A percentile compares a stretch with the other conserved stretches of the same genome.
Evolutionary conservation across 495 filamentous ascomycete species (phyloP).

Genomic region (Penicillium tannophilum): DNA sequence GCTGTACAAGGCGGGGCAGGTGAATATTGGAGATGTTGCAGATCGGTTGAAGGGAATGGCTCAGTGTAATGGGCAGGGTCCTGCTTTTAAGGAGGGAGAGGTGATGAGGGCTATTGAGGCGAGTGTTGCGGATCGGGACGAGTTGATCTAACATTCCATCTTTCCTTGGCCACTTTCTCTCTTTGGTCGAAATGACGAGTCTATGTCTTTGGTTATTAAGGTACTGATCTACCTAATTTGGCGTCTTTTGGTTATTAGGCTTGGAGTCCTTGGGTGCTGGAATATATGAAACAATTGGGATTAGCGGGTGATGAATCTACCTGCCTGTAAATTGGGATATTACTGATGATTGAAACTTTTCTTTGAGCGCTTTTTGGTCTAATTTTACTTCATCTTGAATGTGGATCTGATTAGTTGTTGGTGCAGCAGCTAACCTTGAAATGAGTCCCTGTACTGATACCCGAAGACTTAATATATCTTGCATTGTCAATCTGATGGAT

Average conservation of each 20-base stretch:
- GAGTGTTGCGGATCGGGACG: conserved; percentile 74
- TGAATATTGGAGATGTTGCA: conserved; percentile 80
- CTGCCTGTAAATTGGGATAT: not conserved
- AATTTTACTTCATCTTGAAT: not conserved
- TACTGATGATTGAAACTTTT: not conserved
- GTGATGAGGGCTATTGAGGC: conserved; percentile 76
- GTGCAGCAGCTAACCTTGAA: too few relatives aligned
- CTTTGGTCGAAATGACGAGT: conserved; percentile 11
- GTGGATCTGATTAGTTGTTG: not conserved
- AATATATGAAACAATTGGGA: not conserved
- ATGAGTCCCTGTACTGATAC: not conserved
- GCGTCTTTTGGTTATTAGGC: not conserved
- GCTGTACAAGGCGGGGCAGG: conserved; percentile 74
- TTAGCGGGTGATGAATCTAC: conserved; percentile 1
- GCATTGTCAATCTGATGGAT: not conserved
- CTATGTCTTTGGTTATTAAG: conserved; percentile 2
- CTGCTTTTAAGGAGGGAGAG: conserved; percentile 80
- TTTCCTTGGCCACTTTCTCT: conserved; percentile 4
- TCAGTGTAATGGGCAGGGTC: conserved; percentile 89
- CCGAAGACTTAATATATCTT: not conserved
- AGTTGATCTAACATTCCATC: conserved; percentile 56
- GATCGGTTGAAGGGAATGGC: conserved; percentile 72
- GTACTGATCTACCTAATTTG: not conserved
- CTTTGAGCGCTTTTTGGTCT: not conserved
- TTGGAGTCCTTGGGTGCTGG: not conserved